A percentile compares a stretch with the other conserved stretches of the same genome.
Evolutionary conservation across 257 asterid genomes (phyloP).

Genomic region (Jaltomata sinuosa): DNA sequence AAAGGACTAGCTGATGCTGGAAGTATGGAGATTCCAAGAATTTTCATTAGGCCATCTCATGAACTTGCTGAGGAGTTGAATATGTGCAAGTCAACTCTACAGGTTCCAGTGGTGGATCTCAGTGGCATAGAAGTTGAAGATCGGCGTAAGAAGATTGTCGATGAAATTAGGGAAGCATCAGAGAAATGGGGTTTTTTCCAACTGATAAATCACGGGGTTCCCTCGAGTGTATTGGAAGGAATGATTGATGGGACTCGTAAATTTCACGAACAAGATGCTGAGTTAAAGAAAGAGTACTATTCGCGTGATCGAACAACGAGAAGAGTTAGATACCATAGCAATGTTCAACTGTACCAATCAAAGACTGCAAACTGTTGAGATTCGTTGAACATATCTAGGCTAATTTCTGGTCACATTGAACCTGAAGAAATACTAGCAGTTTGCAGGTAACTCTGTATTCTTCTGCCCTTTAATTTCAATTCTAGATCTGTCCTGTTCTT

Average conservation of each 20-base stretch:
- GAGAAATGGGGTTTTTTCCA: constrained; percentile 55
- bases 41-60: constrained; percentile 23
- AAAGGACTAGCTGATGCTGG: constrained; percentile 25
- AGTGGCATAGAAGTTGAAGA: constrained; percentile 7
- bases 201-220: constrained; percentile 59
- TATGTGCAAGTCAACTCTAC: neutral
- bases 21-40: constrained; percentile 8
- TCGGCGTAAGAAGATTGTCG: constrained; percentile 8
- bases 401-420: constrained; percentile 4
- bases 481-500: neutral
- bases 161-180: constrained; percentile 30
- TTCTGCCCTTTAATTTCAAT: neutral
- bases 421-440: constrained; percentile 43
- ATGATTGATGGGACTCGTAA: constrained; percentile 40
- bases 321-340: constrained; percentile 49
- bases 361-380: constrained; percentile 68
- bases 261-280: constrained; percentile 57
- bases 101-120: constrained; percentile 42
- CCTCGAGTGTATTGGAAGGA: constrained; percentile 26
- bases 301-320: constrained; percentile 12
- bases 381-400: constrained; percentile 33
- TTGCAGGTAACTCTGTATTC: constrained; percentile 40
- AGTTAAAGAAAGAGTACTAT: constrained; percentile 32
- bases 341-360: constrained; percentile 37
- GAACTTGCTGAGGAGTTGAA: constrained; percentile 30